phyloP scores from a whole-genome alignment of 1,284 basidiomycete species.

The Mycosarcoma maydis region DNA sequence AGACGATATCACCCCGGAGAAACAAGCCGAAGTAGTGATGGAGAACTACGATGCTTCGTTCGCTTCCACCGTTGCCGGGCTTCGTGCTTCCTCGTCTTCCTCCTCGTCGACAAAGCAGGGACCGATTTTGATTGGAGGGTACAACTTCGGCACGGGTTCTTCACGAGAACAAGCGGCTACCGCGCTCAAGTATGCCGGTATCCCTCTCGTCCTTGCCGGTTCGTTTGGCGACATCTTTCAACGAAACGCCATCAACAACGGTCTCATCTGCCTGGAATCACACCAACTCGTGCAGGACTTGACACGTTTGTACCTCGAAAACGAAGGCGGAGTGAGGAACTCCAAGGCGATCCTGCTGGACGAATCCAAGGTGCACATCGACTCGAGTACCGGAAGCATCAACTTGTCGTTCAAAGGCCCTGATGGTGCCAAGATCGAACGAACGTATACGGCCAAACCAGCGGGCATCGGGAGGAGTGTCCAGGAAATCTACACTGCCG shows the following conservation, averaged over 20 bases:
- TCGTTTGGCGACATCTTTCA: slow-evolving; percentile 99
- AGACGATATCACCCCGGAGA: slow-evolving; percentile 94
- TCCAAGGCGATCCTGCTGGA: slow-evolving; percentile 57
- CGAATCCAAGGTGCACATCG: slow-evolving; percentile 35
- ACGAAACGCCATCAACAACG: slow-evolving; percentile 98
- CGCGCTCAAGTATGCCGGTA: slow-evolving; percentile 90
- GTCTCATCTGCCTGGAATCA: slow-evolving; percentile 91
- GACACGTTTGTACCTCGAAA: slow-evolving; percentile 74
- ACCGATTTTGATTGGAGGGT: slow-evolving; percentile 87
- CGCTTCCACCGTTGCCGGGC: slow-evolving; percentile 76
- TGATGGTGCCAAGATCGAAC: slow-evolving; percentile 19
- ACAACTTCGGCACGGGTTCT: slow-evolving; percentile 98
- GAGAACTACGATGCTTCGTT: slow-evolving; percentile 97
- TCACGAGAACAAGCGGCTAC: slow-evolving; percentile 99
- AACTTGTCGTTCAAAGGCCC: slow-evolving; percentile 11
- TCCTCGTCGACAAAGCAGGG: slow-evolving; percentile 67
- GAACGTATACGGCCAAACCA: slow-evolving; percentile 54
- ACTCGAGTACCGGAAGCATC: slow-evolving; percentile 47
- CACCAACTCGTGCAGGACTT: slow-evolving; percentile 88
- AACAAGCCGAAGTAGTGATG: slow-evolving; percentile 92
- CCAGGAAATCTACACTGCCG: slow-evolving; percentile 65
- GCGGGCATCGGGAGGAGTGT: slow-evolving; percentile 63
- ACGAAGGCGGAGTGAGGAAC: slow-evolving; percentile 75
- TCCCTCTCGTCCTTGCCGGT: slow-evolving; percentile 92
- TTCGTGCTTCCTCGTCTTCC: slow-evolving; percentile 66